These are phyloP conservation scores for Picochlorum sp. DNA, from an alignment of 139 green algal genomes.

Conservation along the genomic window DNA sequence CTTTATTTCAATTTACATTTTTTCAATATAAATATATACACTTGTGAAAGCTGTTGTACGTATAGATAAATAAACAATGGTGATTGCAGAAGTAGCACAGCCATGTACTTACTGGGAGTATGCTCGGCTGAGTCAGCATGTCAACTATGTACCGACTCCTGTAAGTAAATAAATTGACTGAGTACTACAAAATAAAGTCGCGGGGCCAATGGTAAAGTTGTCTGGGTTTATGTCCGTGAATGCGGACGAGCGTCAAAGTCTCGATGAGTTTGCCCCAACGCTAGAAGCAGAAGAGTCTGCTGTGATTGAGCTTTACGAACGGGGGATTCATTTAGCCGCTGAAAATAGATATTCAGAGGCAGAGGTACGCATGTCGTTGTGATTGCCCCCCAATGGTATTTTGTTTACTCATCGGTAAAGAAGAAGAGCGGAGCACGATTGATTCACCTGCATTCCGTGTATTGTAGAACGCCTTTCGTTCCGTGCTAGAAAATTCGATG, in stretches of 20 bases:
- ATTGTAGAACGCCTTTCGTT: constrained; percentile 2
- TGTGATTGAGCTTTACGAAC: constrained; percentile 6
- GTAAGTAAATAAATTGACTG: too few relatives aligned
- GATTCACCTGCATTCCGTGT: neutral
- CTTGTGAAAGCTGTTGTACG: too few relatives aligned
- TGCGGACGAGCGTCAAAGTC: neutral
- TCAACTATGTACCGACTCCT: too few relatives aligned
- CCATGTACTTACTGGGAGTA: neutral
- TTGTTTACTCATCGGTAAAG: too few relatives aligned
- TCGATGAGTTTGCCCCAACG: neutral
- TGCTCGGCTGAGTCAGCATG: neutral
- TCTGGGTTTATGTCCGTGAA: constrained; percentile 14
- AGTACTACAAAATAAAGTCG: too few relatives aligned
- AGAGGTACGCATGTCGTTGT: constrained; percentile 4
- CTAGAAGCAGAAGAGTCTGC: constrained; percentile 12
- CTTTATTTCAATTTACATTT: too few relatives aligned
- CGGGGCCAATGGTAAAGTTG: neutral
- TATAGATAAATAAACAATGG: too few relatives aligned
- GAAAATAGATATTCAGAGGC: neutral
- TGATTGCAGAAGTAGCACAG: too few relatives aligned
- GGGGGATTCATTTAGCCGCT: neutral
- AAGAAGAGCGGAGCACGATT: neutral
- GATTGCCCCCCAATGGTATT: too few relatives aligned
- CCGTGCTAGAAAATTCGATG: constrained; percentile 1
- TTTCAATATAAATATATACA: too few relatives aligned